Evolutionary conservation across 805 yeast genomes (phyloP).

Genomic region (Kazachstania taianensis): DNA sequence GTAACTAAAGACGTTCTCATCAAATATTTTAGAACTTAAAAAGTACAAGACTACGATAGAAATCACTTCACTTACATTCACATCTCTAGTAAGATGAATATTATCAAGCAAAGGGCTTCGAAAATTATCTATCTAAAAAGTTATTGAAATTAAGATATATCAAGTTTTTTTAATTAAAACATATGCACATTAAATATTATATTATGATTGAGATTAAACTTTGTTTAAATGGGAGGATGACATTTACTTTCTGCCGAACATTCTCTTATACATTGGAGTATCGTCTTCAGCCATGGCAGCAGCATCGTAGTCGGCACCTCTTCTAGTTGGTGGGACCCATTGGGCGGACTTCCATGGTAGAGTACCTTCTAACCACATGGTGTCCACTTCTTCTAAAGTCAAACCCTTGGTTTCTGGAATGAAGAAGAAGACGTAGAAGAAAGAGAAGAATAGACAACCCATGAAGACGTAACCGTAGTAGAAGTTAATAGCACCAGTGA

Average conservation of each 20-base stretch:
- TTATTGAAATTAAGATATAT: too few relatives aligned
- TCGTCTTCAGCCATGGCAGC: constrained; percentile 16
- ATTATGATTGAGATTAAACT: too few relatives aligned
- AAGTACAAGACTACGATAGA: too few relatives aligned
- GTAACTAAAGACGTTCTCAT: too few relatives aligned
- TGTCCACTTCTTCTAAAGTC: constrained; percentile 69
- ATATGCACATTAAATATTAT: too few relatives aligned
- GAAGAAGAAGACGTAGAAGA: constrained; percentile 58
- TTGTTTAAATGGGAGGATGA: too few relatives aligned
- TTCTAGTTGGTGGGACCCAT: constrained; percentile 40
- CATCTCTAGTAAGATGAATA: too few relatives aligned
- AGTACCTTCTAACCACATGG: constrained; percentile 35
- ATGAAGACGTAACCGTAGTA: constrained; percentile 53
- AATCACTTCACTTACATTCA: too few relatives aligned
- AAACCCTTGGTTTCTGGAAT: constrained; percentile 72
- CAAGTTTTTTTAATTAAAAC: too few relatives aligned
- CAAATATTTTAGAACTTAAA: too few relatives aligned
- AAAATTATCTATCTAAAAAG: too few relatives aligned
- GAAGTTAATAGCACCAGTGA: constrained; percentile 53
- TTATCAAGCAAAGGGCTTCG: too few relatives aligned
- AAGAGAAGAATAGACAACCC: constrained; percentile 44
- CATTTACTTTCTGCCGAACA: constrained; percentile 7
- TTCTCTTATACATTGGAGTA: constrained; percentile 15
- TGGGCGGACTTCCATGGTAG: constrained; percentile 35
- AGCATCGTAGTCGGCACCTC: constrained; percentile 14